Evolutionary conservation across 495 filamentous ascomycete species (phyloP).

Genomic region (Lasiosphaeria ovina): DNA sequence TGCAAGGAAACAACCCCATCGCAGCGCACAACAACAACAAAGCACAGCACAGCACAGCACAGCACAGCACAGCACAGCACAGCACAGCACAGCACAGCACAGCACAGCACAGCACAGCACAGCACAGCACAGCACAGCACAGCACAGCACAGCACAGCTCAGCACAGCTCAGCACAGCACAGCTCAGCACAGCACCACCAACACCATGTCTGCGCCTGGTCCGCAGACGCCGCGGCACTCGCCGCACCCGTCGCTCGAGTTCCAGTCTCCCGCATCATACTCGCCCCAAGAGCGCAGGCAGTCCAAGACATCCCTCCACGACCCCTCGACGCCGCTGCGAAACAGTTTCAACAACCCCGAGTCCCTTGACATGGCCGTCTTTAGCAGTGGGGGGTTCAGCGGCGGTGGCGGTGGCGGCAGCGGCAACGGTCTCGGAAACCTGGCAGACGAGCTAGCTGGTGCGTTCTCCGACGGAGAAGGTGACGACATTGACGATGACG

Average conservation of each 20-base stretch:
- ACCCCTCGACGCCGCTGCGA: slow-evolving; percentile 58
- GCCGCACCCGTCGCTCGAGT: slow-evolving; percentile 65
- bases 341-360: slow-evolving; percentile 50
- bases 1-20: too few relatives aligned
- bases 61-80: not conserved
- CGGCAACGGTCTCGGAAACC: slow-evolving; percentile 69
- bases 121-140: not conserved
- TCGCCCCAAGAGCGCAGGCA: slow-evolving; percentile 45
- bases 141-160: not conserved
- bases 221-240: slow-evolving; percentile 66
- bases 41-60: not conserved
- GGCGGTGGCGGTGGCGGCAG: slow-evolving; percentile 25
- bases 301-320: slow-evolving; percentile 61
- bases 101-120: too few relatives aligned
- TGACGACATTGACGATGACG: slow-evolving; percentile 62
- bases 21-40: too few relatives aligned
- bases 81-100: not conserved
- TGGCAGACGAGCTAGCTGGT: slow-evolving; percentile 76
- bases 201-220: slow-evolving; percentile 37
- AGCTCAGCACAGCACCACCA: not conserved
- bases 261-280: slow-evolving; percentile 45
- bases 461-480: slow-evolving; percentile 55
- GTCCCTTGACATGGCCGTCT: slow-evolving; percentile 48
- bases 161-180: not conserved
- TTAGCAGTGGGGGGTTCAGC: slow-evolving; percentile 40